Evolutionary conservation across 345 rosid species (phyloP), one percentile per base, ranked within the genome.

Genomic region (Eucalyptus curtisii): DNA sequence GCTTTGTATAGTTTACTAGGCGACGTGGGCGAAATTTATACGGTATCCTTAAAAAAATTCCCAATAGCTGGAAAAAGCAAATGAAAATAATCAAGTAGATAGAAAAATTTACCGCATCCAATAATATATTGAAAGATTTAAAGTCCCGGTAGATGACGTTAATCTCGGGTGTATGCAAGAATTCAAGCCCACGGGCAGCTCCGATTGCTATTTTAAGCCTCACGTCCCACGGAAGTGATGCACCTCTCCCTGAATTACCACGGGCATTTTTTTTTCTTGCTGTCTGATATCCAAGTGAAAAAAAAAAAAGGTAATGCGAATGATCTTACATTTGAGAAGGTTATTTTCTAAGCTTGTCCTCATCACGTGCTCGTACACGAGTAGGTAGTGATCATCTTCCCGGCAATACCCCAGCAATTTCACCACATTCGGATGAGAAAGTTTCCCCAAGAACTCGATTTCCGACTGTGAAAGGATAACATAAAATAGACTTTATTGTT

Each of bases 131-230:
- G 20, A 97, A 95, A 88, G 97, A 87, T 64, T 96, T 97, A 53
- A 97, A 95, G 88, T 96, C 98, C 25, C 99, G 87, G 88, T 95
- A 96, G 24, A 96, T 96, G 57, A 97, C 96, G 50, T 95, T 93
- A 49, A 95, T 93, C 87, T 95, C 96, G 0, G 97, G 92, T n/a
- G 91, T 85, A 88, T 97, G 99, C 88, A 97, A 91, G 89, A 94
- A 96, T 1, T 90, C 52, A 45, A 97, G 92, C 68, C 98, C 99
- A 64, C 91, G 90, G 48, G 97, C 98, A 14, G 98, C 99, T 90
- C 93, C 99, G 4, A 93, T 95, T 19, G 95, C 98, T 88, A 95
- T 93, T 76, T 94, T 92, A 8, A 96, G 91, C 50, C 99, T 92
- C 7, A 88, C 49, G 0, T 92, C 92, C 99, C 99, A 96, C 8